Evolutionary conservation across 2,329 filamentous ascomycete genomes (phyloP), one percentile per base, ranked within the genome.

Genomic region (Phyllosticta citriasiana): DNA sequence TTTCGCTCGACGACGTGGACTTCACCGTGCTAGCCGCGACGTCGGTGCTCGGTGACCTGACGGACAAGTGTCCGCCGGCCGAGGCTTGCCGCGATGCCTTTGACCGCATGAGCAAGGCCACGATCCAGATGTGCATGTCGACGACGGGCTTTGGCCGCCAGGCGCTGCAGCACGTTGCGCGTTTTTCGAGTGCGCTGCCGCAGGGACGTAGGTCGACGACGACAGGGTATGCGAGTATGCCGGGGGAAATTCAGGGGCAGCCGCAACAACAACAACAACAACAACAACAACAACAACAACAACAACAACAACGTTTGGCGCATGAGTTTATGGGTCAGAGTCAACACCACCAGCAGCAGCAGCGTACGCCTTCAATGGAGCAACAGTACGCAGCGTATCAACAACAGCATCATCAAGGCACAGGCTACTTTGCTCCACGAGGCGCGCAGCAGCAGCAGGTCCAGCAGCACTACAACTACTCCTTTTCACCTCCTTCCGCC

Each of bases 1-100:
- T 97, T 74, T 89, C 88, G 7, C 88, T 96, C 77, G 92, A 97
- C 69, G 93, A 97, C 72, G 91, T 97, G n/a, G 93, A 97, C 72
- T 96, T 96, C 68, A 97, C 93, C 0, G 89, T 97, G 8, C 80
- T 97, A 56, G 91, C 92, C 8, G 93, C 92, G 24, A 97, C 91
- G 56, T 97, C 93, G 1, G 91, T 97, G 8, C 86, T 97, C 53
- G 88, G 86, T 4, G 94, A 97, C 70, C 81, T 97, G 64, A 92
- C 95, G 66, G 89, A 95, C 66, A 96, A 96, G 73, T 97, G 94
- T 67, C 92, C 93, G 0, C 93, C 93, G 0, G 93, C 93, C 33
- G 92, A 97, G 78, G 91, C 92, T 10, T 97, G 93, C 72, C 86
- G 91, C 14, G 92, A 97, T 72, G 92, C 94, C 0, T 97, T 97